Base-by-base conservation (phyloP, 2,329 filamentous ascomycete genomes). In the Botryotinia narcissicola region DNA sequence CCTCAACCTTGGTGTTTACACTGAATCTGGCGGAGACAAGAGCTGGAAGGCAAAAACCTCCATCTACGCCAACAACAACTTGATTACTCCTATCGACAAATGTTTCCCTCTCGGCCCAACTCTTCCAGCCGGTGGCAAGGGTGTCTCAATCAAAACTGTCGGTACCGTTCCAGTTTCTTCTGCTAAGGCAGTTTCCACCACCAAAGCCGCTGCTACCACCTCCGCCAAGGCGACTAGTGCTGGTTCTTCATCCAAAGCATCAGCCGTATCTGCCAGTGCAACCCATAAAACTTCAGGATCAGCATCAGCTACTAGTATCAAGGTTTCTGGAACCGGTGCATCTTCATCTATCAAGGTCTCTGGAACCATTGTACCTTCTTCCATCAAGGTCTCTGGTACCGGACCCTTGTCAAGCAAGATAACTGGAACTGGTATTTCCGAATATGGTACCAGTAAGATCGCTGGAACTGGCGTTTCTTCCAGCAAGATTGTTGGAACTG, bases 81-180 rank as follows among this genome's bases (percentile, higher is more conserved):
- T 72, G 62, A 72, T 72, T 29, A 72, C 51, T 20, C 71, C 71
- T 25, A 59, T 72, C 5, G 40, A 68, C 25, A 60, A 72, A 48
- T 72, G 71, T 72, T 69, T 72, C 51, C 71, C 71, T n/a, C 51
- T 72, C 10, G 71, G 62, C 1, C 71, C 71, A 60, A 48, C 48
- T 68, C 71, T 68, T 32, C 20, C 51, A 48, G 37, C 51, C 18
- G 35, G 20, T 46, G 22, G 42, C 2, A 63, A 62, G 16, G 37
- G 70, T 18, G 61, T 72, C 25, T n/a, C 70, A 1, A 46, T 72
- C 22, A 72, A 72, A 62, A 72, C 70, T 37, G 62, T 72, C n/a
- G 70, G 70, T 22, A 67, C 70, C 9, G 51, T 72, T 32, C 71
- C 71, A 60, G 51, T 29, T 8, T 68, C 71, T 22, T 51, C 42